Evolutionary conservation across 164 flowering plant species (phyloP), one percentile per base, ranked within the genome.

Genomic region (Chimonanthus praecox): DNA sequence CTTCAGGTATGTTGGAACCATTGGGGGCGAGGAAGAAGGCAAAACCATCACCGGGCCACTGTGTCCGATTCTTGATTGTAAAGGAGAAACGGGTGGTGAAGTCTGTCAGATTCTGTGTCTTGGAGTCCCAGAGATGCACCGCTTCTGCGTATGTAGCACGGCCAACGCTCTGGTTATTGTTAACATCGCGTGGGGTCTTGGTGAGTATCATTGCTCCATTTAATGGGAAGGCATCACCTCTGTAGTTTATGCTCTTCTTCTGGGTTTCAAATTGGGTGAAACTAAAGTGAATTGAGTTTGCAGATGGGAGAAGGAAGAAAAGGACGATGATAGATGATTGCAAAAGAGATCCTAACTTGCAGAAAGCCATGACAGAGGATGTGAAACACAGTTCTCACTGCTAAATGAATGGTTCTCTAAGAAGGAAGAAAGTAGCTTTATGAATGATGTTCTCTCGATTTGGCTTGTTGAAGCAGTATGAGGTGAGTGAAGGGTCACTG

Each of bases 41-140:
- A 0, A 87, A 47, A 18, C 90, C 92, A 70, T 85, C 86, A 4
- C 83, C 87, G 44, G 49, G 75, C 2, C 0, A 0, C 4, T 71
- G 3, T 1, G 6, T 6, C 11, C 43, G 15, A 1, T 47, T 11
- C 58, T 75, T 69, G 3, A 89, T 80, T 49, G 58, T 66, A 60
- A 87, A 85, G 6, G 86, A 65, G 80, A 89, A 88, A 54, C 75
- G 76, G 50, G 90, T 82, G 3, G 72, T 51, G 77, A 89, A 89
- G 70, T 84, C 84, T 0, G 86, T 61, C 2, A 82, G 62, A 3
- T 66, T 75, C 15, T 82, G 50, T 0, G 85, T 62, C 10, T 18
- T 11, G 1, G 72, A 62, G 75, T 86, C 84, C 82, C 84, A 84
- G 3, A 87, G 83, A 5, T 44, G 85, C 44, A 87, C 43, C 0